Conservation (phyloP, 768 basidiomycete species). For the Lentinula guzmanii region DNA sequence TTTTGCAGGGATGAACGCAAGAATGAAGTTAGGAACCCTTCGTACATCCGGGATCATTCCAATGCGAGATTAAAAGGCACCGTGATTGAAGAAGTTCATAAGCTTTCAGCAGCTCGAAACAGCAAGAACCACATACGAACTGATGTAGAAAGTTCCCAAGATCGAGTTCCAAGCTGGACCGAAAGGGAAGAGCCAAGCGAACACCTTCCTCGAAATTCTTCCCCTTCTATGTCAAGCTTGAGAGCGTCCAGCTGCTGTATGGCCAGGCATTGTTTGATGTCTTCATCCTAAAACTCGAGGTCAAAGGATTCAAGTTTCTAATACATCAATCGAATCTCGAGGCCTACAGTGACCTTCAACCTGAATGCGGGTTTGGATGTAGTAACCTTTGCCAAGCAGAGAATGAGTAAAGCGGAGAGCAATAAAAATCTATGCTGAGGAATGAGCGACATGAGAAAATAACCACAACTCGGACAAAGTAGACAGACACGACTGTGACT, state of each 20-base stretch:
- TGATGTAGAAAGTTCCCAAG: constrained; percentile 92
- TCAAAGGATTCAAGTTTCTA: background rate
- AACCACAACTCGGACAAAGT: constrained; percentile 18
- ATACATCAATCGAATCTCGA: background rate
- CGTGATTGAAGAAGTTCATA: background rate
- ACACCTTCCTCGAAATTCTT: constrained; percentile 72
- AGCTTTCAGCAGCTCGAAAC: constrained; percentile 3
- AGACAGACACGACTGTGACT: background rate
- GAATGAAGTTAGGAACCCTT: constrained; percentile 91
- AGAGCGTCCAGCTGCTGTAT: constrained; percentile 46
- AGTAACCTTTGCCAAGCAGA: constrained; percentile 6
- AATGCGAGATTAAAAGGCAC: background rate
- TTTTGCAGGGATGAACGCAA: constrained; percentile 88
- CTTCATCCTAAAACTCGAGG: constrained; percentile 26
- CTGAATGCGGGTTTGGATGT: background rate
- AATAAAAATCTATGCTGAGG: constrained; percentile 13
- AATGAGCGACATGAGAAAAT: constrained; percentile 15
- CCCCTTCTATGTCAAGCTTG: constrained; percentile 54
- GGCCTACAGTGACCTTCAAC: background rate
- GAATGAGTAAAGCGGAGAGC: constrained; percentile 39
- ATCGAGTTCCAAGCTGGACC: constrained; percentile 88
- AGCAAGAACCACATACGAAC: constrained; percentile 62
- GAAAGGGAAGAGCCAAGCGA: constrained; percentile 82
- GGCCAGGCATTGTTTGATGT: constrained; percentile 33
- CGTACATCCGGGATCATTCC: constrained; percentile 9